Percentiles rank a stretch among this genome's conserved stretches.
phyloP scores from a whole-genome alignment of 2,329 filamentous ascomycete species.

The Fusarium sp. region DNA sequence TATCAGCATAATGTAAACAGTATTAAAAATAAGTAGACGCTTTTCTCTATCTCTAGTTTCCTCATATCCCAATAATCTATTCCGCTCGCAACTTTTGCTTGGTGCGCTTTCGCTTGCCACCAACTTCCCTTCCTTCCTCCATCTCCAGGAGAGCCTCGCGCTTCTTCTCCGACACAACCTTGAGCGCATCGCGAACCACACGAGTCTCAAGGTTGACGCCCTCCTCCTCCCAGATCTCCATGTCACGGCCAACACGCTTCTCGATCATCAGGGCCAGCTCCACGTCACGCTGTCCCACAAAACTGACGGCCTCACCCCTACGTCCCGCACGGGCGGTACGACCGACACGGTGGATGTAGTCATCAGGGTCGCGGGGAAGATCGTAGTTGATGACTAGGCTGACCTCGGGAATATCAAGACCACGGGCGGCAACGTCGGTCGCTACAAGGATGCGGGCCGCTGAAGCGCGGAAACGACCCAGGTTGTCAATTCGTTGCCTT shows the following conservation, averaged over 20 bases:
- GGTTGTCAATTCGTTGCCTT: constrained; percentile 85
- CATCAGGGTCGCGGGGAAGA: constrained; percentile 93
- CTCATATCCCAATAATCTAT: constrained; percentile 22
- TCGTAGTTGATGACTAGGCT: constrained; percentile 95
- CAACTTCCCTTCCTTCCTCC: constrained; percentile 90
- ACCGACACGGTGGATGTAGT: constrained; percentile 97
- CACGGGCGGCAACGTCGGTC: constrained; percentile 93
- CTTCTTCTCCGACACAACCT: constrained; percentile 95
- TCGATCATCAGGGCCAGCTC: constrained; percentile 93
- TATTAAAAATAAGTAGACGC: constrained; percentile 15
- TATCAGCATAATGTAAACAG: background rate
- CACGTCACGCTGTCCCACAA: constrained; percentile 94
- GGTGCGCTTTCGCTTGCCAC: constrained; percentile 80
- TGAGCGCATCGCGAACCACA: constrained; percentile 86
- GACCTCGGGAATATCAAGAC: constrained; percentile 95
- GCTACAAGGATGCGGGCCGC: constrained; percentile 92
- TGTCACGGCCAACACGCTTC: constrained; percentile 79
- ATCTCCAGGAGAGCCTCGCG: constrained; percentile 90
- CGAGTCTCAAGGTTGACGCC: constrained; percentile 94
- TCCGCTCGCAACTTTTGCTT: constrained; percentile 67
- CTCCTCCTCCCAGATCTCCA: constrained; percentile 89
- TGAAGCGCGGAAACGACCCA: constrained; percentile 89
- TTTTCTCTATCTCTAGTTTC: constrained; percentile 27
- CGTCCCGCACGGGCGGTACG: constrained; percentile 94
- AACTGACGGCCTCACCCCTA: constrained; percentile 83